phyloP scores from a whole-genome alignment of 2,329 filamentous ascomycete species.

The Sclerotiophoma versabilis region DNA sequence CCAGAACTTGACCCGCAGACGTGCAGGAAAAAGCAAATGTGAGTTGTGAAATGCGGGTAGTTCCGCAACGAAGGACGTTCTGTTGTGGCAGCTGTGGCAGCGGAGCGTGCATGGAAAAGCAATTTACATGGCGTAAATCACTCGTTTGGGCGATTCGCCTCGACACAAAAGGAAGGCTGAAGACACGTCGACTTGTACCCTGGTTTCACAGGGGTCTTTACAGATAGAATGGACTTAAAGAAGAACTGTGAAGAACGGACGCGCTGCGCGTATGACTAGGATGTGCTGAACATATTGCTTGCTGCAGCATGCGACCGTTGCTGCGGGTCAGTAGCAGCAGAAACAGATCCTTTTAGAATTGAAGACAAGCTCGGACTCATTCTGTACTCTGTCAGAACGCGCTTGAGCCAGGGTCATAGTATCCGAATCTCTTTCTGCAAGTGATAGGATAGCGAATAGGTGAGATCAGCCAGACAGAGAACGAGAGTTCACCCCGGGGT shows the following conservation, averaged over 20 bases:
- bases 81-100: not conserved
- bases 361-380: not conserved
- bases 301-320: not conserved
- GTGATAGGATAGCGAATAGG: too few species aligned
- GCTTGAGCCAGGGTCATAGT: not conserved
- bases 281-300: not conserved
- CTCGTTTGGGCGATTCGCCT: not conserved
- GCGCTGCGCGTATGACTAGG: not conserved
- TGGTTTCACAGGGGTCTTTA: not conserved
- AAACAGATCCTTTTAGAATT: not conserved
- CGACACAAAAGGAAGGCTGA: not conserved
- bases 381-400: not conserved
- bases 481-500: too few species aligned
- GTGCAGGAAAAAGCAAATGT: not conserved
- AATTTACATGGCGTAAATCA: not conserved
- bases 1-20: not conserved
- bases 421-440: too few species aligned
- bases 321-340: not conserved
- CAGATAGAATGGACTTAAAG: not conserved
- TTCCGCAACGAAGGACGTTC: conserved; percentile 3
- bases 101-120: not conserved
- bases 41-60: not conserved
- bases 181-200: conserved; percentile 9
- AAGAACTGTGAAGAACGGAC: not conserved
- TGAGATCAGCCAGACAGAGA: too few species aligned